These are phyloP conservation scores for Cutaneotrichosporon dermatis DNA, from an alignment of 1,284 basidiomycete species.

Conservation along the genomic window DNA sequence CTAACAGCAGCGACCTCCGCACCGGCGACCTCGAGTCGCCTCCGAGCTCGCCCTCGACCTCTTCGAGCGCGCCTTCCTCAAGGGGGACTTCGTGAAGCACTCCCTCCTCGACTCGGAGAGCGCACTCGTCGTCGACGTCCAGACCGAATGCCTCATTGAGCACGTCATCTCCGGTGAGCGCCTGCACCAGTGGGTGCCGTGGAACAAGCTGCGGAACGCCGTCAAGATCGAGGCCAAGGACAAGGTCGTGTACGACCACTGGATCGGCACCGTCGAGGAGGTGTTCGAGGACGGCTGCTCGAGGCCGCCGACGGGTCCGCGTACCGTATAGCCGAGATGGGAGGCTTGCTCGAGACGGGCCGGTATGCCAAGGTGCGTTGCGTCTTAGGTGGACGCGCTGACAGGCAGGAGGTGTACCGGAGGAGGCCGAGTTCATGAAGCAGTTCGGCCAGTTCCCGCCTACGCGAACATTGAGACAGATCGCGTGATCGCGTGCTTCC, in stretches of 20 bases:
- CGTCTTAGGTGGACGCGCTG: neutral
- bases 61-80: slow-evolving; percentile 70
- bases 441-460: slow-evolving; percentile 24
- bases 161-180: slow-evolving; percentile 67
- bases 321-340: slow-evolving; percentile 66
- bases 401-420: slow-evolving; percentile 26
- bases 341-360: slow-evolving; percentile 36
- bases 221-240: slow-evolving; percentile 60
- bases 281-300: slow-evolving; percentile 77
- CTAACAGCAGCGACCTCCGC: slow-evolving; percentile 48
- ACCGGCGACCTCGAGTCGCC: slow-evolving; percentile 63
- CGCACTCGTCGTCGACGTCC: slow-evolving; percentile 66
- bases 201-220: slow-evolving; percentile 59
- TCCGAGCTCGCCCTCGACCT: slow-evolving; percentile 66
- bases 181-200: slow-evolving; percentile 62
- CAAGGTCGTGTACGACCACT: slow-evolving; percentile 74
- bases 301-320: slow-evolving; percentile 56
- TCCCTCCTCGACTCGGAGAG: slow-evolving; percentile 66
- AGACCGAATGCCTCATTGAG: slow-evolving; percentile 62
- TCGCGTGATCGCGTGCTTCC: slow-evolving; percentile 63
- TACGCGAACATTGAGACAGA: slow-evolving; percentile 24
- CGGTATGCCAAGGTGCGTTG: slow-evolving; percentile 24
- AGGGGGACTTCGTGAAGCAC: slow-evolving; percentile 78
- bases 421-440: slow-evolving; percentile 34
- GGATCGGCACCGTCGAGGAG: slow-evolving; percentile 71